Evolutionary conservation across 805 yeast genomes (phyloP), one percentile per base, ranked within the genome.

Genomic region (Scheffersomyces ergatensis): DNA sequence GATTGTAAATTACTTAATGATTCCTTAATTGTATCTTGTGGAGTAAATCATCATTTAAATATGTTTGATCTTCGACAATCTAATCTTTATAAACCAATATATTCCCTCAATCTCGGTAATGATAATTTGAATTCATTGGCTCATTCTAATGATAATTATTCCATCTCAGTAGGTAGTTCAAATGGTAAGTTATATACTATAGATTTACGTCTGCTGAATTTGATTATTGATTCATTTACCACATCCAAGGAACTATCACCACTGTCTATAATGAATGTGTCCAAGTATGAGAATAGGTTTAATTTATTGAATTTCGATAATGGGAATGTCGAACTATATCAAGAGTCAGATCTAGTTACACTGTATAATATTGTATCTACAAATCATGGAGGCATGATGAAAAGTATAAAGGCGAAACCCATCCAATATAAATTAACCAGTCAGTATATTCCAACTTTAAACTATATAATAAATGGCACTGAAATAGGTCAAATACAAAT

Each of bases 21-120:
- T 18, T 39, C 49, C 15, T 27, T 62, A 38, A 32, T 57, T 15
- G 58, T 50, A 0, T 37, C 55, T 15, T 61, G 64, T 39, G 68
- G 68, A 2, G 44, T 47, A 14, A 55, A 54, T 36, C 55, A 55
- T 37, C 35, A 39, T 14, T 33, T 62, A 18, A 47, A 48, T 21
- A 37, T 63, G 18, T 58, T 47, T 43, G 70, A 64, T 39, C 40
- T 50, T 32, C 46, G 60, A 19, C 31, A 26, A 12, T 16, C 33
- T 7, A 37, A 23, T 5, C 18, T 14, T 14, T 15, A 29, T 29
- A 39, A 33, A 12, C 51, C 55, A 3, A 44, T 59, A 4, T 48
- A 41, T 36, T 24, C 46, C 6, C 17, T 53, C 4, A 47, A 48
- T 33, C 34, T 54, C 18, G 55, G 63, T n/a, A 35, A 42, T 29